Base-by-base conservation (phyloP, 257 asterid genomes). In the Solanum tarapatanum region DNA sequence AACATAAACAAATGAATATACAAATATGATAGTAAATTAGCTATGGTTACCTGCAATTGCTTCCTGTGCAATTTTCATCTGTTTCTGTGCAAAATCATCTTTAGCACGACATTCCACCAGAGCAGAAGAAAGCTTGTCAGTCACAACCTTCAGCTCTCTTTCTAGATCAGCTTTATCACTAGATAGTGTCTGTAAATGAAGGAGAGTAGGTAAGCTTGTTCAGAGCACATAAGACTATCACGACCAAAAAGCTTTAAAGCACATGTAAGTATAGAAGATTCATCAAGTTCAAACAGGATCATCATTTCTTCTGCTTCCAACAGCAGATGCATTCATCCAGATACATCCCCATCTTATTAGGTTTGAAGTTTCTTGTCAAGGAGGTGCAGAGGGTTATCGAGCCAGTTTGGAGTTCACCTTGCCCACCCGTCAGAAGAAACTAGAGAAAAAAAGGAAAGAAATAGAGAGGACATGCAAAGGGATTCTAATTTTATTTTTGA, bases 41-140 rank as follows among this genome's bases (percentile, higher is more conserved):
- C 10, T 33, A 11, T 16, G 26, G 64, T 90, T 90, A 96, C 99
- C 99, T 91, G 98, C 91, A 90, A 95, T 93, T 83, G 98, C 98
- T 92, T 96, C 98, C 93, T 91, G 97, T 33, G 96, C 98, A 89
- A 94, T 93, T 91, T 92, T 93, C 89, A 92, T 92, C 94, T 95
- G 98, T 88, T 93, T 91, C 93, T 90, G 93, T 9, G 93, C 92
- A 43, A 93, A 88, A 87, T 91, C 93, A 82, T 93, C 96, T 87
- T 95, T 94, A 82, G 93, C 89, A 86, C 89, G 92, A 87, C 95
- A 93, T 55, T 95, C 98, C 60, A 94, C 89, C 12, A 92, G 90
- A 36, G 95, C 95, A 88, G 95, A 86, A 16, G 94, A 93, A 89
- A 96, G 95, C 90, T 91, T 96, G 60, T 91, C 95, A 68, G 89